Conservation (phyloP, 2,329 filamentous ascomycete genomes). For the Fusarium nelsonii region DNA sequence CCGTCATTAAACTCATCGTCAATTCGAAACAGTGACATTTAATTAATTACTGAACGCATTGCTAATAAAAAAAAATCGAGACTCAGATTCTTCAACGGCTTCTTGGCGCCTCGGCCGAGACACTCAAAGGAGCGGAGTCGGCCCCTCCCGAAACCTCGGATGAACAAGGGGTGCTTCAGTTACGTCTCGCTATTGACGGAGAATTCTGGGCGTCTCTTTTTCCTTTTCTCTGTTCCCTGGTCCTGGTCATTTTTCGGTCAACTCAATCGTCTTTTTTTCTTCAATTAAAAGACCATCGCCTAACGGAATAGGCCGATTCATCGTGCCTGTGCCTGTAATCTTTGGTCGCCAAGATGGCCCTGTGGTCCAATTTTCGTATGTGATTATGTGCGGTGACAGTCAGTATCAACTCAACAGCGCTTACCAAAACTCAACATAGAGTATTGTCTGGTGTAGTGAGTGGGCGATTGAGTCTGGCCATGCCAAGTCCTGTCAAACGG, state of each 20-base stretch:
- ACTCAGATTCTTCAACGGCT: background rate
- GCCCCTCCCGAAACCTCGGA: conserved; percentile 39
- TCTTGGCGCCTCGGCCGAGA: conserved; percentile 30
- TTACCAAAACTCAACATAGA: conserved; percentile 22
- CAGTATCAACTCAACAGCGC: conserved; percentile 20
- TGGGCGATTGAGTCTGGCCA: no score
- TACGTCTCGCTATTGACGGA: conserved; percentile 43
- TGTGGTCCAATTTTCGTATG: background rate
- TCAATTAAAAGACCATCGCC: conserved; percentile 7
- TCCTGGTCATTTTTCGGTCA: background rate
- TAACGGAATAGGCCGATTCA: background rate
- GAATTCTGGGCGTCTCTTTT: conserved; percentile 27
- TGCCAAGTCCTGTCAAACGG: conserved; percentile 24
- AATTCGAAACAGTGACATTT: conserved; percentile 29
- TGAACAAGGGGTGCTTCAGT: conserved; percentile 40
- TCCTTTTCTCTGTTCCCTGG: background rate
- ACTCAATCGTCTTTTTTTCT: conserved; percentile 10
- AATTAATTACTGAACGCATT: background rate
- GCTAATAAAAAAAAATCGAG: conserved; percentile 9
- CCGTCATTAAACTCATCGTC: background rate
- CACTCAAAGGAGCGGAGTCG: conserved; percentile 23
- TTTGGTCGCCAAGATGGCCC: conserved; percentile 11
- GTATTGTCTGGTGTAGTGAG: background rate
- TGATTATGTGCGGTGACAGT: background rate
- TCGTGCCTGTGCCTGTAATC: background rate